Percentiles rank a stretch among this genome's conserved stretches.
These are phyloP conservation scores for Calophaca sinica DNA, from an alignment of 306 rosid species.

Conservation along the genomic window DNA sequence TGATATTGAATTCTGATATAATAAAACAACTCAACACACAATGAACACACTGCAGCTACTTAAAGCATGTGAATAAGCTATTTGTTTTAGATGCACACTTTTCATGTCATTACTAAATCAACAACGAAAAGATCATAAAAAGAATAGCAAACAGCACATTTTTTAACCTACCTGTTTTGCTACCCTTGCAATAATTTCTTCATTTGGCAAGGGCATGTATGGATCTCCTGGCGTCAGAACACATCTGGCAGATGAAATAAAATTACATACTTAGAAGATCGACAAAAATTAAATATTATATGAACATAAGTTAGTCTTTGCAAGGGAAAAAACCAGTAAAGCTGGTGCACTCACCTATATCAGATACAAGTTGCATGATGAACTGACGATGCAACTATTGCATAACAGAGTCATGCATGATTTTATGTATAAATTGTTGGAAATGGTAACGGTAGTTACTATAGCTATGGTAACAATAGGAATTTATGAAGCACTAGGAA, in stretches of 20 bases:
- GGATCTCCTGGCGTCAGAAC: slow-evolving; percentile 99
- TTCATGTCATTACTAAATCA: slow-evolving; percentile 34
- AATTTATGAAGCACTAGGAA: too few relatives aligned
- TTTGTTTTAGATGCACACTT: not conserved
- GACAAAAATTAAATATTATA: slow-evolving; percentile 23
- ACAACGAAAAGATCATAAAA: slow-evolving; percentile 14
- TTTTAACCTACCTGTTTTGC: slow-evolving; percentile 71
- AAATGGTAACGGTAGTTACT: not conserved
- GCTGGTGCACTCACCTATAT: not conserved
- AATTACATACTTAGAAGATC: slow-evolving; percentile 40
- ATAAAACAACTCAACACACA: slow-evolving; percentile 15
- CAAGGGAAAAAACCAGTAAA: not conserved
- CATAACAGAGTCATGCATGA: not conserved
- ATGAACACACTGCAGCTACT: slow-evolving; percentile 15
- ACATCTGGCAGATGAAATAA: slow-evolving; percentile 65
- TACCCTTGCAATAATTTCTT: slow-evolving; percentile 87
- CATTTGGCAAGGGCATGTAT: slow-evolving; percentile 94
- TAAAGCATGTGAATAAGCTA: slow-evolving; percentile 22
- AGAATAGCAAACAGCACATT: slow-evolving; percentile 5
- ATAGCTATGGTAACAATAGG: not conserved
- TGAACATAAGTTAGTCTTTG: not conserved
- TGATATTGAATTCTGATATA: not conserved
- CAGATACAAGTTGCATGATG: not conserved
- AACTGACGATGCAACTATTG: not conserved
- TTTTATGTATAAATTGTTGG: slow-evolving; percentile 2